phyloP scores from a whole-genome alignment of 768 basidiomycete genomes.

The Phaeolepiota aurea region DNA sequence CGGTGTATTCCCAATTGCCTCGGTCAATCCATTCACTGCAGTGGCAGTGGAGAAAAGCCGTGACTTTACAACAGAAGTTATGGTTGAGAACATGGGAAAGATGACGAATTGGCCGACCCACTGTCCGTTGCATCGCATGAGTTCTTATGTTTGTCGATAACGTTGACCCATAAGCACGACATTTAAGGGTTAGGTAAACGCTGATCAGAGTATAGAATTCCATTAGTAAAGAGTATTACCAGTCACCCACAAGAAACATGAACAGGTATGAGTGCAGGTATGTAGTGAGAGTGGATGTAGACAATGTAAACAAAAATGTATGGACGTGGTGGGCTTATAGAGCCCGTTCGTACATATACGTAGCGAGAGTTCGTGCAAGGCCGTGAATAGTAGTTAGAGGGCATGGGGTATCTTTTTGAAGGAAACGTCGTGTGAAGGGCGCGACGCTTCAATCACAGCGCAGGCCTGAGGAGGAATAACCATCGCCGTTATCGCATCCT shows the following conservation, averaged over 20 bases:
- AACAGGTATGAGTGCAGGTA: slow-evolving; percentile 16
- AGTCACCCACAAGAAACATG: slow-evolving; percentile 12
- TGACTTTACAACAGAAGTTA: slow-evolving; percentile 17
- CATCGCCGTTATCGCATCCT: slow-evolving; percentile 3
- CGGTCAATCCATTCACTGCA: slow-evolving; percentile 71
- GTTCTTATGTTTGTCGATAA: too few species aligned
- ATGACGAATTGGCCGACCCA: too few species aligned
- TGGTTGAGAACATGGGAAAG: slow-evolving; percentile 25
- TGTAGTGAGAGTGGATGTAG: slow-evolving; percentile 13
- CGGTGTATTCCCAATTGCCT: slow-evolving; percentile 90
- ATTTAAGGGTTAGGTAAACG: not conserved
- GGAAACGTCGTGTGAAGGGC: too few species aligned
- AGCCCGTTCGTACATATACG: slow-evolving; percentile 28
- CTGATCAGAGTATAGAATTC: not conserved
- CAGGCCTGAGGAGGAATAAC: slow-evolving; percentile 12
- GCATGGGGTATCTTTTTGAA: slow-evolving; percentile 17
- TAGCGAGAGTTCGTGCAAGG: slow-evolving; percentile 29
- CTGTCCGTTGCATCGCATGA: too few species aligned
- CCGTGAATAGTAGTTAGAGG: slow-evolving; percentile 25
- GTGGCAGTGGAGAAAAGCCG: slow-evolving; percentile 30
- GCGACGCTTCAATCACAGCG: too few species aligned
- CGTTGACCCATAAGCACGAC: too few species aligned
- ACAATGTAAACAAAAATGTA: slow-evolving; percentile 23
- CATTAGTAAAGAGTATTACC: slow-evolving; percentile 17
- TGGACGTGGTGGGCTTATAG: slow-evolving; percentile 8